Evolutionary conservation across 306 rosid species (phyloP), one percentile per base, ranked within the genome.

Genomic region (Alnus rubra): DNA sequence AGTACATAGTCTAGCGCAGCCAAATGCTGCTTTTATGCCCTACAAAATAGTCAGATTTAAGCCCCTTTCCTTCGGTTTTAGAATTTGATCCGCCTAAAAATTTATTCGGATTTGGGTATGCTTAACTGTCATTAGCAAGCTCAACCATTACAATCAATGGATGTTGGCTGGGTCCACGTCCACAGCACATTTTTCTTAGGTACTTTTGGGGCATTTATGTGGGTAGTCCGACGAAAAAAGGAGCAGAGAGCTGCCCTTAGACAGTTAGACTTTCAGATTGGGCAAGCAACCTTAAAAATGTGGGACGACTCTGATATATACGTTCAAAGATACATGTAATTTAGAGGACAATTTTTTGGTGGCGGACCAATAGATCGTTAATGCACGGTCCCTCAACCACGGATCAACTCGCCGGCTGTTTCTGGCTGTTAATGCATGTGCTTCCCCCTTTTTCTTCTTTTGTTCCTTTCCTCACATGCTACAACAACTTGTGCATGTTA

Each of bases 361-460:
- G 76, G 74, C 50, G 72, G 85, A 77, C 71, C 82, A 77, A 39
- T 3, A 7, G 68, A 73, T 50, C 78, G 37, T 47, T 18, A 14
- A 1, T 33, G 2, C 28, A 78, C 74, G 79, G 82, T 68, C 82
- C 86, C 69, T 7, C 10, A 49, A 48, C 71, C 69, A 42, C 23
- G 23, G 58, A 53, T 58, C 28, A 74, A 74, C 42, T 60, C 74
- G 12, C 33, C 33, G 53, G 39, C 74, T 60, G 69, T 62, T 71
- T 71, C 54, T 71, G 76, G 85, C 83, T 78, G 85, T 74, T 63
- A 81, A 81, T 23, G 0, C 28, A 53, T 60, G 47, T 70, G 79
- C 69, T 47, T 74, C 16, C 76, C 18, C 39, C 69, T n/a, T 71
- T 72, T 33, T 30, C 28, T 55, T 31, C 30, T 49, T 73, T 74